phyloP scores from a whole-genome alignment of 1,284 basidiomycete species.

The Ustilago nuda region DNA sequence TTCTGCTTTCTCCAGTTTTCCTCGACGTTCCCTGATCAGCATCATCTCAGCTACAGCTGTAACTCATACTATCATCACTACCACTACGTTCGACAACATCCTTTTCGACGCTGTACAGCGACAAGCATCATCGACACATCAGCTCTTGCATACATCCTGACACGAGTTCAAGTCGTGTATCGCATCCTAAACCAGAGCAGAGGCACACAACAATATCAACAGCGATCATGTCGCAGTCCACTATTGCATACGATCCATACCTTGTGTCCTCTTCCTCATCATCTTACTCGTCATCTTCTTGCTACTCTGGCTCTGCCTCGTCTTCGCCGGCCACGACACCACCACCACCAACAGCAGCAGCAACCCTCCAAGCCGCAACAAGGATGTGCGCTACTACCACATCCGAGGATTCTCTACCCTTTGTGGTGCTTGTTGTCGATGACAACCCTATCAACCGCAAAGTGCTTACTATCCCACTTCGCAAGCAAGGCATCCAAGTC shows the following conservation, averaged over 20 bases:
- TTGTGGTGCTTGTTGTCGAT: slow-evolving; percentile 60
- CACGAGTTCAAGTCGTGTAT: background rate
- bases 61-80: background rate
- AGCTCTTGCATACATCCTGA: background rate
- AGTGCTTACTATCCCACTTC: slow-evolving; percentile 52
- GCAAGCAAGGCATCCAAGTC: slow-evolving; percentile 47
- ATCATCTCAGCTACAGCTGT: background rate
- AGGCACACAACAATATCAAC: slow-evolving; percentile 6
- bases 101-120: background rate
- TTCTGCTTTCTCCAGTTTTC: no score
- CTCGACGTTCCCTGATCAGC: background rate
- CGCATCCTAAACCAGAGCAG: background rate
- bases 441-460: slow-evolving; percentile 64
- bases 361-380: slow-evolving; percentile 15
- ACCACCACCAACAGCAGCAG: slow-evolving; percentile 19
- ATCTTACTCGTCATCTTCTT: slow-evolving; percentile 25
- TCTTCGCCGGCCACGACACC: slow-evolving; percentile 33
- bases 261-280: slow-evolving; percentile 26
- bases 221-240: slow-evolving; percentile 26
- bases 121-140: background rate
- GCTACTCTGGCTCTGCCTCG: slow-evolving; percentile 24
- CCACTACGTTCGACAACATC: background rate
- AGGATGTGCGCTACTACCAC: slow-evolving; percentile 19
- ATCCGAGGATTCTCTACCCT: slow-evolving; percentile 27
- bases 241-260: slow-evolving; percentile 28